Percentiles rank a stretch among this genome's conserved stretches.
Evolutionary conservation across 75 land plant species (phyloP).

Genomic region (Cupressus sempervirens): DNA sequence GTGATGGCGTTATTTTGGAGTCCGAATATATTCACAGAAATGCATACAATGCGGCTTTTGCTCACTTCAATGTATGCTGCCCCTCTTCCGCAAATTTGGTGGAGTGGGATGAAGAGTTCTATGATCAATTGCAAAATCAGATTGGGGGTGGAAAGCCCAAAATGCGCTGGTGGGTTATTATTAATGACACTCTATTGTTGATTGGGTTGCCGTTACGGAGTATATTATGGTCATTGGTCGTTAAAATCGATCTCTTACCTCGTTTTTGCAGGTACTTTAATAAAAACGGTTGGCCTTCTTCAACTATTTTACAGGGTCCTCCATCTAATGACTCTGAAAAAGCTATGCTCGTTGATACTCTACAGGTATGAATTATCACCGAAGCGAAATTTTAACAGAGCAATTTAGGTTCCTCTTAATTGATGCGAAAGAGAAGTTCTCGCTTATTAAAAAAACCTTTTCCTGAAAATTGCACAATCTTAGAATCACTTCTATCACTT

Average conservation of each 20-base stretch:
- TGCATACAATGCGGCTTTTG: constrained; percentile 92
- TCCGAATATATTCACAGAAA: constrained; percentile 94
- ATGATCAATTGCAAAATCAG: constrained; percentile 87
- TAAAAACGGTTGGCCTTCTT: constrained; percentile 92
- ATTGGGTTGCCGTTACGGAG: not conserved
- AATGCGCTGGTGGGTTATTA: constrained; percentile 74
- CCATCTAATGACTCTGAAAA: constrained; percentile 64
- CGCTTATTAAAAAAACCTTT: no score
- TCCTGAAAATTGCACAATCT: no score
- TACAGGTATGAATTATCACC: constrained; percentile 52
- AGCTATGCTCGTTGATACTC: constrained; percentile 62
- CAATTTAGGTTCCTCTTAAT: no score
- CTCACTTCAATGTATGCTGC: constrained; percentile 75
- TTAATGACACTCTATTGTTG: no score
- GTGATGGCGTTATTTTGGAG: constrained; percentile 97
- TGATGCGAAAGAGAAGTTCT: no score
- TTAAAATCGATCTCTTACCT: not conserved
- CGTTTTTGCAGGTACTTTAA: constrained; percentile 68
- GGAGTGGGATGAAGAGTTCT: constrained; percentile 73
- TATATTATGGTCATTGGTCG: not conserved
- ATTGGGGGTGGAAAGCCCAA: constrained; percentile 99
- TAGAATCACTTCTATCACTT: no score
- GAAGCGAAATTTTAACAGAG: not conserved
- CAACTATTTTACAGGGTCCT: constrained; percentile 50
- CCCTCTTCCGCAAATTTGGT: constrained; percentile 44